Base-by-base conservation (phyloP, 805 yeast genomes). In the Kluyveromyces aestuarii region DNA sequence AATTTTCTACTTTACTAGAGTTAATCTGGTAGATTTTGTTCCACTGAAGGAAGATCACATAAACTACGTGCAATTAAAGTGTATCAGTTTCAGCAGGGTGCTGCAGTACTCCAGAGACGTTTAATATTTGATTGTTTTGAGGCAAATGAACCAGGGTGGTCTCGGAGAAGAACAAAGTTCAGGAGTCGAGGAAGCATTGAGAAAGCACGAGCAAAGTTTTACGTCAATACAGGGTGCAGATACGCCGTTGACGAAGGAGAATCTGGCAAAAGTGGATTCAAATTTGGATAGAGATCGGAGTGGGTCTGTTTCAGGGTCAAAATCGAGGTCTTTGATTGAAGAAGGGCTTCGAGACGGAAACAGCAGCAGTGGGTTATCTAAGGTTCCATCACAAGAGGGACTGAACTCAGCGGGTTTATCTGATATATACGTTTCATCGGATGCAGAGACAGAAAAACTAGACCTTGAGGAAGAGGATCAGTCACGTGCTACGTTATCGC, bases 391-490 rank as follows among this genome's bases (percentile, higher is more conserved):
- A 8, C 47, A 25, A 16, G 52, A 47, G 10, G 85, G 79, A 48
- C 64, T 79, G 52, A 80, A 77, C 44, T 84, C 79, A 47, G 72
- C 78, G 49, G 81, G 81, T 55, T 40, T 60, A 21, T 55, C 61
- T 10, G 67, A 61, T 41, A 57, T 56, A 46, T 62, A 59, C 47
- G 52, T 63, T 30, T 60, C 67, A 11, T 83, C 93, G 14, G 96
- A 89, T 66, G 96, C 93, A 16, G 97, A 89, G 62, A 89, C 97
- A 0, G 96, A 89, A 61, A 83, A 79, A 57, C 80, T 88, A 87
- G 91, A 80, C 41, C 61, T 67, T 52, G 62, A 68, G 19, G 25
- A 30, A 30, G 45, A 43, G 19, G 45, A 43, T 38, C 39, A 43
- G 27, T 43, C 45, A 43, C 45, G 45, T 43, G 45, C 25, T 25